A percentile compares a stretch with the other conserved stretches of the same genome.
Evolutionary conservation across 345 rosid genomes (phyloP).

Genomic region (Erysimum cheiranthoides): DNA sequence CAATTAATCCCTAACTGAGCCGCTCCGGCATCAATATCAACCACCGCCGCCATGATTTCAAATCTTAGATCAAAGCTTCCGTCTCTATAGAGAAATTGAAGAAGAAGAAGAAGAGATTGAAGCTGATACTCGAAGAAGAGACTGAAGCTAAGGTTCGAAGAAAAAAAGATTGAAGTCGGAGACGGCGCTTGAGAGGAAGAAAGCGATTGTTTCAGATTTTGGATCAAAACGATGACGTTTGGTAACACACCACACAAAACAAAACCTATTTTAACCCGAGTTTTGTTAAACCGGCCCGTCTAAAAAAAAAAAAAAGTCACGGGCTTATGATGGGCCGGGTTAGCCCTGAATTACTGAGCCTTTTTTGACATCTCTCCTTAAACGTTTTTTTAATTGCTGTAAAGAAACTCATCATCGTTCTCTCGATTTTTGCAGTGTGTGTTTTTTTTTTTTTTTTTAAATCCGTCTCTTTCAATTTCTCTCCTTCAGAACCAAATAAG

Average conservation of each 20-base stretch:
- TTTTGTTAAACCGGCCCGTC: too few relatives aligned
- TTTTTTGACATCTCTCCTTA: too few relatives aligned
- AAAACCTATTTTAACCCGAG: too few relatives aligned
- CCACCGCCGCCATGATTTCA: background rate
- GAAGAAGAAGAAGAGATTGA: background rate
- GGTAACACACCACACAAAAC: too few relatives aligned
- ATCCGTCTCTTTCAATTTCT: slow-evolving; percentile 21
- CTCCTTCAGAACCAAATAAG: background rate
- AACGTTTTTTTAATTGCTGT: too few relatives aligned
- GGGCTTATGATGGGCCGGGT: too few relatives aligned
- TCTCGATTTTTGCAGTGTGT: background rate
- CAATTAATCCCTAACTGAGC: slow-evolving; percentile 1
- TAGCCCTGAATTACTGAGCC: too few relatives aligned
- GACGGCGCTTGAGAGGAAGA: background rate
- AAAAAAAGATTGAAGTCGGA: background rate
- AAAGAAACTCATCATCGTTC: too few relatives aligned
- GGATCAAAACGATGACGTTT: background rate
- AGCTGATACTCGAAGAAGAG: background rate
- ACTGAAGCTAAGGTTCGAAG: background rate
- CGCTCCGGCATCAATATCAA: background rate
- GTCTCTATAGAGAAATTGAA: too few relatives aligned
- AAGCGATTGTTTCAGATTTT: background rate
- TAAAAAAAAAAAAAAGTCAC: too few relatives aligned
- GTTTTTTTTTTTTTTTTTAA: background rate
- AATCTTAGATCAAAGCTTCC: background rate